Base-by-base conservation (phyloP, 257 asterid species). In the Primulina eburnea region DNA sequence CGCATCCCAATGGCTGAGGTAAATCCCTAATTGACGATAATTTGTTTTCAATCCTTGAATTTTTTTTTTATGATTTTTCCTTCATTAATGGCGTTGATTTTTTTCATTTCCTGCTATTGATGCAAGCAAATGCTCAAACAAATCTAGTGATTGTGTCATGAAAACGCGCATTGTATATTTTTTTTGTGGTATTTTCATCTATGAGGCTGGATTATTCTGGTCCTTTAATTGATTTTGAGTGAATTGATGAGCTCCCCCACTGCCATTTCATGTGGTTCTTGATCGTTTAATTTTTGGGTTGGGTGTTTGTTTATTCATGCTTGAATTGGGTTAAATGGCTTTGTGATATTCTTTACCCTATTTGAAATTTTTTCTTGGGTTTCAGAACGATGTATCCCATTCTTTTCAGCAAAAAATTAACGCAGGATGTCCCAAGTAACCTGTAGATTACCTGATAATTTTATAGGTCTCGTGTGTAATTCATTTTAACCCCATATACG, bases 1-100 rank as follows among this genome's bases (percentile, higher is more conserved):
- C 74, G 47, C 82, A 47, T 81, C 77, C 21, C 77, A 64, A 83
- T 83, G 88, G 82, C 77, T 9, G 88, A 83, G 85, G 88, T 80
- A 76, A 71, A 65, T 74, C 75, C 71, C 2, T 26, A 30, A 4
- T 20, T 64, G 6, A 26, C 21, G 28, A 4, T 38, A 26, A 60
- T 34, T 10, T 24, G 33, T 60, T 20, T 24, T 29, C 26, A 35
- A 47, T 52, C 55, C 30, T 28, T 28, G 30, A 28, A n/a, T n/a
- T n/a, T n/a, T 28, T 28, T 28, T 28, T 28, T 28, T 28, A 28
- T 28, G 30, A 2, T 28, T 2, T 28, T 28, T 28, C 30, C 30
- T 28, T 28, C 30, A 28, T 28, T 28, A 28, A 28, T 28, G 30
- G 3, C 30, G 4, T 2, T 28, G 3, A 2, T 14, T 5, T 64